A percentile compares a stretch with the other conserved stretches of the same genome.
These are phyloP conservation scores for Penicillium sp. DNA, from an alignment of 2,329 filamentous ascomycete species.

Conservation along the genomic window DNA sequence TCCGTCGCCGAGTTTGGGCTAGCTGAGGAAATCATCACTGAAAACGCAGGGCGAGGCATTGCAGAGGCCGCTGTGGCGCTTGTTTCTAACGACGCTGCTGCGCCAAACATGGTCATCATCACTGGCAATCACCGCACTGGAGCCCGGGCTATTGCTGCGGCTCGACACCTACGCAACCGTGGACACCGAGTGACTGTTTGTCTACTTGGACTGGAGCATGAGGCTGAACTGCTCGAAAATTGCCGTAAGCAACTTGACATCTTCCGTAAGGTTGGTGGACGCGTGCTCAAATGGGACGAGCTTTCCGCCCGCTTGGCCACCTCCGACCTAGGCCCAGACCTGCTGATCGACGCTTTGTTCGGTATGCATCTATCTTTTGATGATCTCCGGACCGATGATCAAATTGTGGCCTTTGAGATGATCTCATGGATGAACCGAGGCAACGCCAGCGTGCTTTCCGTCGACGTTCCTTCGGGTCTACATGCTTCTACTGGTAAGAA, in stretches of 20 bases:
- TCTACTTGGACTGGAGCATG: conserved; percentile 80
- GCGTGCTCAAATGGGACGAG: conserved; percentile 64
- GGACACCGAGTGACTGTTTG: conserved; percentile 79
- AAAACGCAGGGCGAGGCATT: conserved; percentile 86
- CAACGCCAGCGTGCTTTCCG: conserved; percentile 76
- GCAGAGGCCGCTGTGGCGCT: conserved; percentile 74
- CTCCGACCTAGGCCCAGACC: conserved; percentile 67
- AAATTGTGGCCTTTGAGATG: conserved; percentile 81
- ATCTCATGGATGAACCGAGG: conserved; percentile 93
- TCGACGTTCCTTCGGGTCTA: conserved; percentile 90
- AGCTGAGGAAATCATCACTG: conserved; percentile 85
- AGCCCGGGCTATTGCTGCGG: conserved; percentile 79
- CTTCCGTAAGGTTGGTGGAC: conserved; percentile 79
- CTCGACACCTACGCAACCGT: conserved; percentile 82
- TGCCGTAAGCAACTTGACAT: conserved; percentile 80
- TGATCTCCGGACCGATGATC: conserved; percentile 78
- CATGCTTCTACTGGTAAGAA: conserved; percentile 73
- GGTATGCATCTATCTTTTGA: conserved; percentile 87
- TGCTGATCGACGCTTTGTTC: conserved; percentile 87
- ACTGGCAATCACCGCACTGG: conserved; percentile 94
- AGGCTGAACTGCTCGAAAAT: conserved; percentile 76
- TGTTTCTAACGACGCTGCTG: conserved; percentile 59
- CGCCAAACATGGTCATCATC: conserved; percentile 71
- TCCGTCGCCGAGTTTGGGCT: conserved; percentile 84
- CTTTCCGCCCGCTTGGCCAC: conserved; percentile 51